Evolutionary conservation across 2,329 filamentous ascomycete genomes (phyloP).

Genomic region (Clonostachys rhizophaga): DNA sequence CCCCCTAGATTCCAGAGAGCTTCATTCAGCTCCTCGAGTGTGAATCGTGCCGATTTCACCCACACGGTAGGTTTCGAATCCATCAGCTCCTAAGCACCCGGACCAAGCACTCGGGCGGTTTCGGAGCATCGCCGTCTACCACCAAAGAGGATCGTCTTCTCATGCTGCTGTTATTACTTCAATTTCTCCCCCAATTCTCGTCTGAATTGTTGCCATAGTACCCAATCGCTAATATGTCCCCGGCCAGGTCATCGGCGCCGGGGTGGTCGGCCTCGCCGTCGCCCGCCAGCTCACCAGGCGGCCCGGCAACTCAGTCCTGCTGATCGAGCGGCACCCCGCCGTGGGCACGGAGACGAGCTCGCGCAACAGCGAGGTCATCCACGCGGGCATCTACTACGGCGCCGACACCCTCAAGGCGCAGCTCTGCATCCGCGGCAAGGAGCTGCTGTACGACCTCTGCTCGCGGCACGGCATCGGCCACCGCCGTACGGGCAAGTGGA

Average conservation of each 20-base stretch:
- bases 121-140: no score
- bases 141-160: no score
- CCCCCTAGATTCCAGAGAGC: not conserved
- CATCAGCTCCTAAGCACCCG: not conserved
- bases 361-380: constrained; percentile 93
- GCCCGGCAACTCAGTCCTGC: constrained; percentile 60
- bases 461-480: constrained; percentile 61
- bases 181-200: constrained; percentile 1
- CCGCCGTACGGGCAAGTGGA: constrained; percentile 83
- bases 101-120: not conserved
- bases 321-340: constrained; percentile 74
- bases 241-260: constrained; percentile 49
- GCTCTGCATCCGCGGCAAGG: constrained; percentile 74
- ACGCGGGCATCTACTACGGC: constrained; percentile 92
- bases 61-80: constrained; percentile 29
- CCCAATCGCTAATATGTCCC: not conserved
- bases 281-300: constrained; percentile 67
- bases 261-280: constrained; percentile 74
- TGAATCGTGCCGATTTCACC: constrained; percentile 33
- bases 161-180: not conserved
- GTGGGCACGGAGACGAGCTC: constrained; percentile 84
- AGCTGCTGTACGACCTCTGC: constrained; percentile 78
- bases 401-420: constrained; percentile 70
- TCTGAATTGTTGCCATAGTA: not conserved
- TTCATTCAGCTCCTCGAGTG: constrained; percentile 27